phyloP scores from a whole-genome alignment of 2,329 filamentous ascomycete genomes.

The Purpureocillium takamizusanense region DNA sequence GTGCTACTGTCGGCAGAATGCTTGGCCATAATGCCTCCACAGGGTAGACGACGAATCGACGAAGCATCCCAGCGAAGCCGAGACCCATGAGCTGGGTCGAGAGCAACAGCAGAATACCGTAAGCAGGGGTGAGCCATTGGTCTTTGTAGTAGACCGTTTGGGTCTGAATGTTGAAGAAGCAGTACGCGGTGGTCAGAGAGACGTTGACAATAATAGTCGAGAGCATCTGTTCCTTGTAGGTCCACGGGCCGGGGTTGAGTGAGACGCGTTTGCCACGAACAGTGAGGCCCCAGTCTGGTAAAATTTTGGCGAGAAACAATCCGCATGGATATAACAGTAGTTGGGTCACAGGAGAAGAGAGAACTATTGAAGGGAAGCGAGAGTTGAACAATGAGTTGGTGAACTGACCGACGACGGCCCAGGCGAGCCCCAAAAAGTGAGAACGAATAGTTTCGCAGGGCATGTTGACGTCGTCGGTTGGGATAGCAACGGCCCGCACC shows the following conservation, averaged over 20 bases:
- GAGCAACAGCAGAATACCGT: conserved; percentile 19
- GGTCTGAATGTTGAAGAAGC: conserved; percentile 12
- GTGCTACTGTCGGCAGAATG: conserved; percentile 21
- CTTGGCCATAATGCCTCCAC: conserved; percentile 22
- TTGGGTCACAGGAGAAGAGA: conserved; percentile 15
- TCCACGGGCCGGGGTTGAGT: conserved; percentile 32
- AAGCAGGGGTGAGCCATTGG: conserved; percentile 19
- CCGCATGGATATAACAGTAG: conserved; percentile 32
- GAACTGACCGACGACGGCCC: conserved; percentile 11
- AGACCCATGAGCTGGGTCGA: conserved; percentile 23
- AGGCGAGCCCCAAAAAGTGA: conserved; percentile 16
- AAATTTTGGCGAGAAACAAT: conserved; percentile 24
- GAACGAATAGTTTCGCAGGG: conserved; percentile 18
- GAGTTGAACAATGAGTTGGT: conserved; percentile 8
- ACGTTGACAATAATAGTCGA: conserved; percentile 25
- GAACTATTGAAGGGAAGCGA: conserved; percentile 6
- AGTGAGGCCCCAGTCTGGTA: conserved; percentile 34
- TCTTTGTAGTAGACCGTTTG: conserved; percentile 22
- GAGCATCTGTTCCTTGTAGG: conserved; percentile 33
- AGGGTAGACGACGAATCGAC: conserved; percentile 25
- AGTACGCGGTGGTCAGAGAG: conserved; percentile 7
- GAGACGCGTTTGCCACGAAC: conserved; percentile 20
- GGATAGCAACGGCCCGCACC: conserved; percentile 16
- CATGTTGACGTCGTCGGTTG: conserved; percentile 16
- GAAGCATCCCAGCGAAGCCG: conserved; percentile 21